phyloP scores from a whole-genome alignment of 1,284 basidiomycete genomes.

The Pseudozyma flocculosa region DNA sequence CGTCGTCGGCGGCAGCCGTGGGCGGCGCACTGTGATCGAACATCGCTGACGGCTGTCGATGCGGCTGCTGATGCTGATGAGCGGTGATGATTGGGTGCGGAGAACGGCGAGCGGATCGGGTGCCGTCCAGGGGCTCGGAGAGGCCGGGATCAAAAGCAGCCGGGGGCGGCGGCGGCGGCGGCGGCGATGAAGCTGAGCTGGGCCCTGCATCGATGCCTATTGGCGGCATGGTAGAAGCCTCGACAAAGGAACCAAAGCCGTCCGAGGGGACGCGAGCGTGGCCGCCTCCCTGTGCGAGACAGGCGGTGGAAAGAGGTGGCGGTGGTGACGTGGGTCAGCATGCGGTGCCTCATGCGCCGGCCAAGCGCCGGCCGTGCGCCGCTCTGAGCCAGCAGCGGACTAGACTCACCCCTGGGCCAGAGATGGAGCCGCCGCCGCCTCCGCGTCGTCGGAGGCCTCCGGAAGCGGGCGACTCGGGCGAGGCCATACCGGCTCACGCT shows the following conservation, averaged over 20 bases:
- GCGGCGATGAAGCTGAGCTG: no score
- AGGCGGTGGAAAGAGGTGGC: no score
- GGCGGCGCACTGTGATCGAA: neutral
- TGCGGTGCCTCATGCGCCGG: no score
- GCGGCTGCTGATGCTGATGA: no score
- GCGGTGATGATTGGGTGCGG: conserved; percentile 6
- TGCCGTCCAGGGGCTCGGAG: conserved; percentile 10
- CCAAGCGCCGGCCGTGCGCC: no score
- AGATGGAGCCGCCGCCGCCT: conserved; percentile 27
- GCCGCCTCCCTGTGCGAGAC: neutral
- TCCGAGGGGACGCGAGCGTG: conserved; percentile 23
- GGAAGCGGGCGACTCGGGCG: conserved; percentile 15
- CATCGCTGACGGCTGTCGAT: no score
- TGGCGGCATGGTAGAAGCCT: conserved; percentile 14
- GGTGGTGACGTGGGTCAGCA: no score
- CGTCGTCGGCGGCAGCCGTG: conserved; percentile 6
- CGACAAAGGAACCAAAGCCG: conserved; percentile 38
- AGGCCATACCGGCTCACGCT: no score
- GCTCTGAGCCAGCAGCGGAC: no score
- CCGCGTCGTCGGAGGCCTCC: conserved; percentile 8
- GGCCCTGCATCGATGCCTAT: neutral
- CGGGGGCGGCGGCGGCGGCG: neutral
- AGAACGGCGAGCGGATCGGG: neutral
- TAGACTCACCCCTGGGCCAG: neutral
- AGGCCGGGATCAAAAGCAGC: conserved; percentile 14